Evolutionary conservation across 2,329 filamentous ascomycete species (phyloP).

Genomic region (Aureobasidium mangrovei): DNA sequence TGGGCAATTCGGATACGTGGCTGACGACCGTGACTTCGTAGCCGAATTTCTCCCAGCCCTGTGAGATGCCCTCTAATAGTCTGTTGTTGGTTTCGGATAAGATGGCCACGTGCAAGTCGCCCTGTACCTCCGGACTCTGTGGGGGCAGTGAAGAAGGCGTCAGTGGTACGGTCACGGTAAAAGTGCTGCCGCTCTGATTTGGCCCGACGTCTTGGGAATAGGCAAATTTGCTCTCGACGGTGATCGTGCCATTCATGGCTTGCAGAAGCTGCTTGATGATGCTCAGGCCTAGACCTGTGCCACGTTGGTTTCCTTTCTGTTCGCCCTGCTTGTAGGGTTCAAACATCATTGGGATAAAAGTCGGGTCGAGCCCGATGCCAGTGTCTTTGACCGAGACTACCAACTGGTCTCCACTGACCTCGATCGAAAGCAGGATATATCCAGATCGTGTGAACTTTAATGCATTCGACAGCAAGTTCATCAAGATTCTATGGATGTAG

Average conservation of each 20-base stretch:
- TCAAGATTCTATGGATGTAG: constrained; percentile 29
- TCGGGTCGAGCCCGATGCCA: constrained; percentile 66
- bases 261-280: constrained; percentile 38
- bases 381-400: constrained; percentile 57
- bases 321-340: constrained; percentile 74
- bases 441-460: constrained; percentile 39
- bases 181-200: constrained; percentile 13
- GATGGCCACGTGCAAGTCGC: background rate
- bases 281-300: constrained; percentile 74
- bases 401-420: constrained; percentile 4
- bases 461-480: constrained; percentile 30
- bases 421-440: constrained; percentile 50
- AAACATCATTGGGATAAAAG: constrained; percentile 70
- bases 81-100: background rate
- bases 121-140: background rate
- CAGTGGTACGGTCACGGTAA: constrained; percentile 13
- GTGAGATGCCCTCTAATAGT: background rate
- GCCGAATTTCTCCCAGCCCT: constrained; percentile 8
- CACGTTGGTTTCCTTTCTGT: constrained; percentile 45
- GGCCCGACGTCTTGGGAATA: constrained; percentile 6
- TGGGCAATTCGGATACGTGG: constrained; percentile 1
- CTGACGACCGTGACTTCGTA: background rate
- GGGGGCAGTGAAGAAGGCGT: constrained; percentile 2
- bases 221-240: constrained; percentile 8
- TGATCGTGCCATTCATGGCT: constrained; percentile 15